A percentile compares a stretch with the other conserved stretches of the same genome.
Conservation (phyloP, 2,329 filamentous ascomycete genomes). For the Colletotrichum spaethianum region DNA sequence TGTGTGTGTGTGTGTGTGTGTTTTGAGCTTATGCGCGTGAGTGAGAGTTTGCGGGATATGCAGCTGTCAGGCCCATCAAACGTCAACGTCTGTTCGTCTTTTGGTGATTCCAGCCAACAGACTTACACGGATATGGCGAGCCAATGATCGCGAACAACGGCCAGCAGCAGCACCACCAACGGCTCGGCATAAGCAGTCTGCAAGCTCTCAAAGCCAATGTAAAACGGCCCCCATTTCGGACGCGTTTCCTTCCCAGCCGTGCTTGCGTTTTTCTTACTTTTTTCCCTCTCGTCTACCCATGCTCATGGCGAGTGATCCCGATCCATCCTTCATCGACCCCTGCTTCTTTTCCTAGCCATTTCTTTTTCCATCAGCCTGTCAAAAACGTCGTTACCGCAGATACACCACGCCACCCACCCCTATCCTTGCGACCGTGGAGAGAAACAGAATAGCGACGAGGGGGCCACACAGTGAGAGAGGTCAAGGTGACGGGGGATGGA, state of each 20-base stretch:
- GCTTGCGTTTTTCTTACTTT: no score
- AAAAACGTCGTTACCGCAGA: constrained; percentile 38
- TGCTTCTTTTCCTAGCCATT: constrained; percentile 27
- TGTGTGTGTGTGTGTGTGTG: constrained; percentile 21
- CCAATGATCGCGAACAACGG: neutral
- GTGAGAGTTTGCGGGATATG: neutral
- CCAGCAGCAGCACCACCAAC: neutral
- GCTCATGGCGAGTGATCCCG: neutral
- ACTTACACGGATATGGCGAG: constrained; percentile 20
- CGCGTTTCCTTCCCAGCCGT: neutral
- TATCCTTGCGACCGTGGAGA: constrained; percentile 24
- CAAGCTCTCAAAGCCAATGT: neutral
- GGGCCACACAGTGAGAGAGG: constrained; percentile 32
- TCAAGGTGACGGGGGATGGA: neutral
- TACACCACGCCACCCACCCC: constrained; percentile 13
- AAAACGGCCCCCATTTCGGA: neutral
- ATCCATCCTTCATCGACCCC: neutral
- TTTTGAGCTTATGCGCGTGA: no score
- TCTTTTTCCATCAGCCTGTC: constrained; percentile 13
- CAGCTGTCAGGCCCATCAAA: neutral
- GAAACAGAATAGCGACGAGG: neutral
- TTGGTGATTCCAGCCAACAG: constrained; percentile 16
- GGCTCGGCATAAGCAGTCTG: constrained; percentile 25
- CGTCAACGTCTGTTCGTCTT: neutral
- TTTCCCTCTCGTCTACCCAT: neutral